Percentiles rank a stretch among this genome's conserved stretches.
Conservation (phyloP, 179 eudicot genomes). For the Beta lomatogona region DNA sequence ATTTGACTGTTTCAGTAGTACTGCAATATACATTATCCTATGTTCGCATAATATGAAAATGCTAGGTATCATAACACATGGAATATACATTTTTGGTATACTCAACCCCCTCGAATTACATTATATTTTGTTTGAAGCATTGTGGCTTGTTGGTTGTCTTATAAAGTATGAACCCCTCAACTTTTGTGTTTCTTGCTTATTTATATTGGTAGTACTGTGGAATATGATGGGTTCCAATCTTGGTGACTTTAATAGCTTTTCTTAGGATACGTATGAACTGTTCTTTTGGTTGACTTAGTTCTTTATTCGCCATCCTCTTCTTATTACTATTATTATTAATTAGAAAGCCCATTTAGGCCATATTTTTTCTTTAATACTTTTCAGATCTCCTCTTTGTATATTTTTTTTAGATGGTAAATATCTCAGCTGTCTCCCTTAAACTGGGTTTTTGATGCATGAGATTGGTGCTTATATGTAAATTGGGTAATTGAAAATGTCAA, state of each 20-base stretch:
- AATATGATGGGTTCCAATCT: neutral
- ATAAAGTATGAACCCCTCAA: too few species aligned
- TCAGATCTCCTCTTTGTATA: neutral
- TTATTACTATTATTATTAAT: neutral
- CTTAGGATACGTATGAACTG: neutral
- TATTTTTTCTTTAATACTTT: constrained; percentile 2
- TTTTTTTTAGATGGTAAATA: neutral
- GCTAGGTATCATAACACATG: neutral
- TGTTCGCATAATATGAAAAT: neutral
- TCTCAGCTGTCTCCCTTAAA: neutral
- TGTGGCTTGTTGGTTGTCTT: neutral
- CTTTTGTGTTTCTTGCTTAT: neutral
- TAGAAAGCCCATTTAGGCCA: neutral
- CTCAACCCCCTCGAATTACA: neutral
- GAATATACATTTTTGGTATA: neutral
- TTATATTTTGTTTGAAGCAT: neutral
- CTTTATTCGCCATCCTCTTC: neutral
- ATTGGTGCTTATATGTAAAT: neutral
- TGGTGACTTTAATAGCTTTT: too few species aligned
- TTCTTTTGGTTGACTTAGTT: neutral
- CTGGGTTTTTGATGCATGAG: constrained; percentile 9
- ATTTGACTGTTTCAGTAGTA: neutral
- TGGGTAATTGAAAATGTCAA: constrained; percentile 5
- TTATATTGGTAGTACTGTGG: neutral
- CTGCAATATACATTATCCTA: neutral